Evolutionary conservation across 306 rosid species (phyloP), one percentile per base, ranked within the genome.

Genomic region (Malus orientalis): DNA sequence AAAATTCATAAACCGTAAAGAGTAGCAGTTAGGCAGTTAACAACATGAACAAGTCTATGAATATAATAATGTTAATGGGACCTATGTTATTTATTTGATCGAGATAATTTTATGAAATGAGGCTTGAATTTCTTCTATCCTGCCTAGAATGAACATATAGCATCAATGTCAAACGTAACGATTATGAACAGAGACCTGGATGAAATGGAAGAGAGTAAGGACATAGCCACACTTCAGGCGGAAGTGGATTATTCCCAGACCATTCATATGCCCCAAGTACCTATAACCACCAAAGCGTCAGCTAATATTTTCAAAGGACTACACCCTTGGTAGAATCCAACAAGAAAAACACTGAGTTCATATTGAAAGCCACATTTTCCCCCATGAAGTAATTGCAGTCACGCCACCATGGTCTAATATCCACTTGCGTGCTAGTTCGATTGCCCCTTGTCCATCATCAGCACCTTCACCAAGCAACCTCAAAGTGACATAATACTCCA

Each of bases 351-450:
- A 49, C 58, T 2, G 76, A 51, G 38, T 33, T 71, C 84, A 55
- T 71, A 81, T 81, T 42, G 84, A 76, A 71, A 81, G 84, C 84
- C 84, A 81, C 84, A 81, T 81, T 67, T 81, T 81, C n/a, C 84
- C 84, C 84, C 84, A 81, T 42, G 81, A 81, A 76, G 84, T 76
- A 59, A 73, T 82, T 30, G 68, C 29, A 82, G 80, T 69, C 60
- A 64, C 80, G 14, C 82, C 76, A 53, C 85, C 82, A 63, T 78
- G 85, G 54, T 82, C 85, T 47, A 82, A 57, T 72, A 78, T 82
- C 85, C 85, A 82, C 74, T 74, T 82, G 1, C 69, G 82, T 60
- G 79, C 82, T 15, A 59, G 14, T 12, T 68, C 76, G 36, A 82
- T 70, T 68, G 76, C 82, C 68, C 73, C 76, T 60, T 68, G 62